Evolutionary conservation across 2,329 filamentous ascomycete genomes (phyloP), one percentile per base, ranked within the genome.

Genomic region (Pseudopithomyces chartarum): DNA sequence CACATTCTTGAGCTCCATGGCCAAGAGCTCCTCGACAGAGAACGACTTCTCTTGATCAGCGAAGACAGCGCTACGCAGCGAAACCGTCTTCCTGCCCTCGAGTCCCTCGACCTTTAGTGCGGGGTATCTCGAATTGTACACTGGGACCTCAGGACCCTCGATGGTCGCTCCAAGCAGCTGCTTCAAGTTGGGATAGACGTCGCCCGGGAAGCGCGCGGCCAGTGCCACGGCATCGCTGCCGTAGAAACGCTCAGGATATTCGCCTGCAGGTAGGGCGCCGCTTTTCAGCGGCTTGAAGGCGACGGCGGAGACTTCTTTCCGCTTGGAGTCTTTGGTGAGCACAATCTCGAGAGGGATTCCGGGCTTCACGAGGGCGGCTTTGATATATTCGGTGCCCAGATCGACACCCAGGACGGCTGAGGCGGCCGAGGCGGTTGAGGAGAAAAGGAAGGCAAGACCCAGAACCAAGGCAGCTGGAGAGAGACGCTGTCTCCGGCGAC

Each of bases 271-370:
- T 52, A 85, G 88, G 57, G 86, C 82, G 53, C 84, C 85, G 68
- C 84, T 80, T 66, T 85, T 85, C n/a, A 86, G 83, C 36, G 93
- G 92, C 79, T 99, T 98, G 81, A 99, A 98, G 42, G 92, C 90
- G 65, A 99, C 87, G 40, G 92, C 93, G 1, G 93, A 91, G 22
- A 85, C 86, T 76, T 99, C 95, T 82, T 99, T 99, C 72, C 95
- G 90, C 77, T 96, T 91, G 29, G 95, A 97, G 79, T 99, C 95
- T 76, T 98, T 99, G 29, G 93, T 97, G 55, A 97, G 85, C 75
- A 99, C 94, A 64, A 99, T 98, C 66, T 99, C 95, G 73, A 99
- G 91, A 11, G 95, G 95, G 51, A 96, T 94, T 59, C 95, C 95
- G 2, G 95, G 95, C 80, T 98, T 98, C 60, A 99, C 94, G 40